Evolutionary conservation across 768 basidiomycete species (phyloP).

Genomic region (Cubamyces sp.): DNA sequence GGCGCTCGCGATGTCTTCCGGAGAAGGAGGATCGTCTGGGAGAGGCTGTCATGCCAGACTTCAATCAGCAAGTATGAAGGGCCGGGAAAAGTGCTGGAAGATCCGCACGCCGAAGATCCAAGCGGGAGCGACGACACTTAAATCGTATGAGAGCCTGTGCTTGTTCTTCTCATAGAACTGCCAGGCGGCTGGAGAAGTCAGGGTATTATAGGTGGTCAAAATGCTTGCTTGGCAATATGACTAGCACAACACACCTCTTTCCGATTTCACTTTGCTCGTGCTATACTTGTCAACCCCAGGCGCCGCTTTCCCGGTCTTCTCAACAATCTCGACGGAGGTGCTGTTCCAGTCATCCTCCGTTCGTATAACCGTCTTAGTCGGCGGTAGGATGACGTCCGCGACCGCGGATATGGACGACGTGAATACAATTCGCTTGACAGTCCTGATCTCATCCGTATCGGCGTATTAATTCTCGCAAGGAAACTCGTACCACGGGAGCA

Average conservation of each 20-base stretch:
- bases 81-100: not conserved
- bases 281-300: not conserved
- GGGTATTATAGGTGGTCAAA: too few relatives aligned
- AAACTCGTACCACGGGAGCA: too few relatives aligned
- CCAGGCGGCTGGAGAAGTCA: not conserved
- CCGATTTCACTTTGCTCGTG: not conserved
- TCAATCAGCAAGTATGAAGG: not conserved
- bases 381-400: conserved; percentile 27
- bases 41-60: not conserved
- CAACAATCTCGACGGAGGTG: conserved; percentile 37
- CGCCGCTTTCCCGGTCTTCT: too few relatives aligned
- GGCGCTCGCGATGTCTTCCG: not conserved
- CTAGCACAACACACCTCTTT: conserved; percentile 28
- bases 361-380: conserved; percentile 34
- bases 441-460: not conserved
- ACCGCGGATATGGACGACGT: conserved; percentile 56
- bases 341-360: conserved; percentile 67
- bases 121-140: conserved; percentile 54
- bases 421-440: conserved; percentile 66
- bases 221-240: not conserved
- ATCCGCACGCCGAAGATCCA: conserved; percentile 32
- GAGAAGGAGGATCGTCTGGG: conserved; percentile 4
- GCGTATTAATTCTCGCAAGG: too few relatives aligned
- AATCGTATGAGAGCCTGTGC: conserved; percentile 34
- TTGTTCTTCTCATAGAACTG: conserved; percentile 48